phyloP scores from a whole-genome alignment of 2,329 filamentous ascomycete genomes.

The Pseudogymnoascus sp. region DNA sequence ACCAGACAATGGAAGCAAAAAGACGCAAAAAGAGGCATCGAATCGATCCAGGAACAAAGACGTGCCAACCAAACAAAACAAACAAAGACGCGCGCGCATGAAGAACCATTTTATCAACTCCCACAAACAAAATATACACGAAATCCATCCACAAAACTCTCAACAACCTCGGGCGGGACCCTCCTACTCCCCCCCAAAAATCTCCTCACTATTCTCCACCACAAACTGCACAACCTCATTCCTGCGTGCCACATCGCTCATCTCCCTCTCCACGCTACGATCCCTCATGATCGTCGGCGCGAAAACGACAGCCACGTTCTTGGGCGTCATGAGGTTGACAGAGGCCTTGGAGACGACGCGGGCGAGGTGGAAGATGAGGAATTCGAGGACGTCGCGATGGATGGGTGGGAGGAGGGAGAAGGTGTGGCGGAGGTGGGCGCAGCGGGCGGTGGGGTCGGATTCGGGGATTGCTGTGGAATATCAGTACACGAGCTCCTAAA shows the following conservation, averaged over 20 bases:
- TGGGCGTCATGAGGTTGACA: constrained; percentile 92
- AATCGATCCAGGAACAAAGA: not conserved
- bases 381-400: constrained; percentile 86
- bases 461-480: constrained; percentile 52
- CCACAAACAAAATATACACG: not conserved
- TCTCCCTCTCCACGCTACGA: constrained; percentile 84
- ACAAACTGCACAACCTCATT: constrained; percentile 88
- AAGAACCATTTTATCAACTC: not conserved
- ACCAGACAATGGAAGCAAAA: not conserved
- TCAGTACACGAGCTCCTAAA: constrained; percentile 26
- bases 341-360: constrained; percentile 76
- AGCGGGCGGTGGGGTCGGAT: constrained; percentile 59
- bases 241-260: constrained; percentile 93
- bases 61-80: not conserved
- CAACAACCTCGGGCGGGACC: not conserved
- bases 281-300: constrained; percentile 97
- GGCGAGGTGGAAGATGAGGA: constrained; percentile 86
- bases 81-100: not conserved
- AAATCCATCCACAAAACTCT: not conserved
- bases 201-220: constrained; percentile 78
- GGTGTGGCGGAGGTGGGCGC: constrained; percentile 63
- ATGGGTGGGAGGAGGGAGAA: constrained; percentile 74
- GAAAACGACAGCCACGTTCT: constrained; percentile 95
- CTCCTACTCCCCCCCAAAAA: constrained; percentile 49
- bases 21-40: not conserved